phyloP scores from a whole-genome alignment of 2,329 filamentous ascomycete genomes.

The Phialemoniopsis sp. region DNA sequence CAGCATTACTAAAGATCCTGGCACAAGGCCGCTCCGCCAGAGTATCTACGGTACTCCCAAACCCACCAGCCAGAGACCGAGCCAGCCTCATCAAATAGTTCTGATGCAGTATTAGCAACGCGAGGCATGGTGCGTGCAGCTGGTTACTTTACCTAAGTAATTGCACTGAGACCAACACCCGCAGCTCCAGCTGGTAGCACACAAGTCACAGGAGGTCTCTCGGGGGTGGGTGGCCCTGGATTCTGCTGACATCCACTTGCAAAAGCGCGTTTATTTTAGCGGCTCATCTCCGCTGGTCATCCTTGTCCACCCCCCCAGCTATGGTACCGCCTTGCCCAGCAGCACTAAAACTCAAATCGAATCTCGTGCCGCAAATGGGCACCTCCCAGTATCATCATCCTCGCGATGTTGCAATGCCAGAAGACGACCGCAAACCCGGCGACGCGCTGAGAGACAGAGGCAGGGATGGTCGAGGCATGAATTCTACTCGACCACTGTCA shows the following conservation, averaged over 20 bases:
- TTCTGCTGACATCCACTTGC: background rate
- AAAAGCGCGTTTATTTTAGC: constrained; percentile 5
- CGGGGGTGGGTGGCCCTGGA: too few relatives aligned
- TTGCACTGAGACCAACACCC: too few relatives aligned
- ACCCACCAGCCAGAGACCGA: too few relatives aligned
- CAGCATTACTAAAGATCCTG: too few relatives aligned
- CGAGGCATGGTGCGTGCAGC: too few relatives aligned
- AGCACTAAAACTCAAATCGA: constrained; percentile 23
- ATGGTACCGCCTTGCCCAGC: constrained; percentile 11
- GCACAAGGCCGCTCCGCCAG: too few relatives aligned
- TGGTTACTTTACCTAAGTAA: too few relatives aligned
- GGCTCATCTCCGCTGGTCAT: constrained; percentile 7
- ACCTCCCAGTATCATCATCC: constrained; percentile 14
- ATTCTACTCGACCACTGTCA: constrained; percentile 19
- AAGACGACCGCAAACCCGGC: constrained; percentile 28
- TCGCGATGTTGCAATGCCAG: constrained; percentile 36
- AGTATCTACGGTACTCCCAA: too few relatives aligned
- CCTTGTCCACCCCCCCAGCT: constrained; percentile 17
- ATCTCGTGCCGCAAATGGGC: constrained; percentile 18
- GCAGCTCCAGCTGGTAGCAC: too few relatives aligned
- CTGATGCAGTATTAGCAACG: too few relatives aligned
- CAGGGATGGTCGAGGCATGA: constrained; percentile 28
- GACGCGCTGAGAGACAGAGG: constrained; percentile 28
- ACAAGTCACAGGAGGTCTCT: too few relatives aligned
- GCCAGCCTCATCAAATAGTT: too few relatives aligned